Conservation (phyloP, 371 early-diverging fungal genomes). For the Actinomortierella ambigua region DNA sequence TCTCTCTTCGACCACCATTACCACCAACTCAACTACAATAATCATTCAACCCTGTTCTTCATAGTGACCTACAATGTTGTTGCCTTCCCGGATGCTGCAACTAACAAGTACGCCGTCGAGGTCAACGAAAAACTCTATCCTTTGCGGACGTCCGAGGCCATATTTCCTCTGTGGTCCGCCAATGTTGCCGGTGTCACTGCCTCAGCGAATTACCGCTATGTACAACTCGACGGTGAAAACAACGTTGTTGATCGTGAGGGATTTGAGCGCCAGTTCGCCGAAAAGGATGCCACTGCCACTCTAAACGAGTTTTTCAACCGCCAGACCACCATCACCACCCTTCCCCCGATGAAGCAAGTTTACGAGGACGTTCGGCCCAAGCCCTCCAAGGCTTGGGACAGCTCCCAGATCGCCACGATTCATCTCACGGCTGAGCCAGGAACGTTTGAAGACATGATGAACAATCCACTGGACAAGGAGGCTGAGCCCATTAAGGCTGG, state of each 20-base stretch:
- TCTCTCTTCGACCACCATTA: too few species aligned
- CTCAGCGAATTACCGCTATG: slow-evolving; percentile 10
- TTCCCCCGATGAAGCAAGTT: slow-evolving; percentile 11
- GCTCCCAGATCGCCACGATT: slow-evolving; percentile 11
- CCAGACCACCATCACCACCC: slow-evolving; percentile 3
- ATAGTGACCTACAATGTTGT: slow-evolving; percentile 14
- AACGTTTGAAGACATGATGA: slow-evolving; percentile 7
- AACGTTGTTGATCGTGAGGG: slow-evolving; percentile 3
- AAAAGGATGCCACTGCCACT: background rate
- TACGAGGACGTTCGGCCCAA: slow-evolving; percentile 11
- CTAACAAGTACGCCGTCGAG: slow-evolving; percentile 10
- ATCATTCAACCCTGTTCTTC: slow-evolving; percentile 1
- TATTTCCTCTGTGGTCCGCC: slow-evolving; percentile 13
- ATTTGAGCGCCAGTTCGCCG: slow-evolving; percentile 1
- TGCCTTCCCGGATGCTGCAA: slow-evolving; percentile 9
- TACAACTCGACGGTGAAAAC: slow-evolving; percentile 10
- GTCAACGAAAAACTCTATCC: slow-evolving; percentile 3
- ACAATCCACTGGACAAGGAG: slow-evolving; percentile 6
- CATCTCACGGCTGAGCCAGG: slow-evolving; percentile 12
- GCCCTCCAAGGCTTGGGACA: slow-evolving; percentile 6
- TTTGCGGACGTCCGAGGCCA: background rate
- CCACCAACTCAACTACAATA: too few species aligned
- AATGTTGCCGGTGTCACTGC: slow-evolving; percentile 1
- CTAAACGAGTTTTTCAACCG: slow-evolving; percentile 18
- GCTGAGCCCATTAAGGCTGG: slow-evolving; percentile 3